A percentile compares a stretch with the other conserved stretches of the same genome.
phyloP scores from a whole-genome alignment of 371 early-diverging fungal species.

The Rhizopus sp. region DNA sequence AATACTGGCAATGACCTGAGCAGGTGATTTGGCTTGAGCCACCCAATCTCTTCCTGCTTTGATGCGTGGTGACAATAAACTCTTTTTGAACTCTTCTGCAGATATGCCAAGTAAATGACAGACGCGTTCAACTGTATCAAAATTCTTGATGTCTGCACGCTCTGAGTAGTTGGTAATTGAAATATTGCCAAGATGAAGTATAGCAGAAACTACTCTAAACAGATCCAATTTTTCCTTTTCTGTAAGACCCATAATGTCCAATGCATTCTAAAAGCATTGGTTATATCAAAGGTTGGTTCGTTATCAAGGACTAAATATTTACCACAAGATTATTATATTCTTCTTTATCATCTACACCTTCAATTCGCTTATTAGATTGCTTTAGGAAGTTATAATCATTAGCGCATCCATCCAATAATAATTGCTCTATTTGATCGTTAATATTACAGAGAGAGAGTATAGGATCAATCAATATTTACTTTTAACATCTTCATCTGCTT shows the following conservation, averaged over 20 bases:
- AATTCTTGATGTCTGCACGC: constrained; percentile 88
- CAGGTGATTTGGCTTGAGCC: constrained; percentile 83
- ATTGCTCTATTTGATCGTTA: constrained; percentile 38
- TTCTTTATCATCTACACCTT: constrained; percentile 90
- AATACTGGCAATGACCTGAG: constrained; percentile 91
- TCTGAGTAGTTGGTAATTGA: constrained; percentile 75
- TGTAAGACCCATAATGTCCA: constrained; percentile 86
- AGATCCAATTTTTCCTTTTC: constrained; percentile 81
- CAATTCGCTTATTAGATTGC: constrained; percentile 82
- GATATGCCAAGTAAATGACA: constrained; percentile 96
- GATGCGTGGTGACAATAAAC: constrained; percentile 89
- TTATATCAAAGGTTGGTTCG: neutral
- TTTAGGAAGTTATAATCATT: constrained; percentile 83
- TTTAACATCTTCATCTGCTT: constrained; percentile 77
- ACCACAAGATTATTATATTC: constrained; percentile 80
- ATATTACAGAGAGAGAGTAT: neutral
- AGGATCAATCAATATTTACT: constrained; percentile 8
- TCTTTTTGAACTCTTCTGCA: constrained; percentile 85
- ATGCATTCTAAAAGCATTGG: constrained; percentile 58
- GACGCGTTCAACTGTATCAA: constrained; percentile 80
- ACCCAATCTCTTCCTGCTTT: constrained; percentile 99
- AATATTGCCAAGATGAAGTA: constrained; percentile 98
- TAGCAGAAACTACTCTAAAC: constrained; percentile 88
- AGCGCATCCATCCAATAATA: constrained; percentile 67
- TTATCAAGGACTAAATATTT: constrained; percentile 11